These are phyloP conservation scores for Clarireedia sp. DNA, from an alignment of 2,329 filamentous ascomycete species.

Conservation along the genomic window DNA sequence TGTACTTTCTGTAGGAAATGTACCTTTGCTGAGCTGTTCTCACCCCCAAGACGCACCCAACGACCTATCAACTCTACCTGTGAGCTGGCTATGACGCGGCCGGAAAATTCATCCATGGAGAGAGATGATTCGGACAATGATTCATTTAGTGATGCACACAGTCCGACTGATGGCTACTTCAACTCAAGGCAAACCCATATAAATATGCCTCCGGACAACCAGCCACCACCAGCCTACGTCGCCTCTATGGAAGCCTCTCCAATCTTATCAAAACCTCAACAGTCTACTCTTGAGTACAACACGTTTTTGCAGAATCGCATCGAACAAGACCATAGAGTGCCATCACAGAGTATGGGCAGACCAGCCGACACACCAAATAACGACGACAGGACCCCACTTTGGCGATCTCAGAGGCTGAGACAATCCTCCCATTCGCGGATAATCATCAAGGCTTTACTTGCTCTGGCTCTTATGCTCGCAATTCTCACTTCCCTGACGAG, in stretches of 20 bases:
- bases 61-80: no score
- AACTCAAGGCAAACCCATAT: conserved; percentile 13
- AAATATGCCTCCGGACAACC: conserved; percentile 3
- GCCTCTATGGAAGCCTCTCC: neutral
- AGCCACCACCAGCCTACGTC: conserved; percentile 25
- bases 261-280: neutral
- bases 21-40: neutral
- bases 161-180: conserved; percentile 28
- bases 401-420: conserved; percentile 5
- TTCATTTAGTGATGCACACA: conserved; percentile 25
- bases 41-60: neutral
- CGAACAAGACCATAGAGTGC: conserved; percentile 16
- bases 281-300: conserved; percentile 16
- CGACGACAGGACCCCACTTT: conserved; percentile 21
- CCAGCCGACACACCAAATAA: conserved; percentile 12
- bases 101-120: conserved; percentile 22
- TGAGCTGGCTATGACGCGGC: conserved; percentile 5
- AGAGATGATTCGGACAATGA: conserved; percentile 18
- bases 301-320: conserved; percentile 22
- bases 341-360: conserved; percentile 26
- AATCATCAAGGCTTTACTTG: conserved; percentile 12
- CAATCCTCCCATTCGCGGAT: conserved; percentile 5
- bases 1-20: neutral
- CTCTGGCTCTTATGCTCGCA: conserved; percentile 17
- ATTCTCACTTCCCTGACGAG: neutral